Conservation (phyloP, 129 eudicot species). For the Artemisia annua region DNA sequence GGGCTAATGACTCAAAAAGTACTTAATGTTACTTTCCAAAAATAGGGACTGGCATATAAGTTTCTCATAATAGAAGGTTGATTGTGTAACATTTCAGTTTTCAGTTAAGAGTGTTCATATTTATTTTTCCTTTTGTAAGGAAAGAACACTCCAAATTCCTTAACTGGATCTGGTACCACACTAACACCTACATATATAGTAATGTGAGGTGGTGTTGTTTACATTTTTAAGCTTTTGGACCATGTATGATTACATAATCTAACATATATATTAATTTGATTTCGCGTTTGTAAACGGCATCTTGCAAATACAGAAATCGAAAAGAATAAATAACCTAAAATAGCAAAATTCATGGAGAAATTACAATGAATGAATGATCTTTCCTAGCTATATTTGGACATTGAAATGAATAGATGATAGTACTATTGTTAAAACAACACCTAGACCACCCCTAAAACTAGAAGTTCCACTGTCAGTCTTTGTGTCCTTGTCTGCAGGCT, state of each 20-base stretch:
- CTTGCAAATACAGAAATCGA: neutral
- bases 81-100: conserved; percentile 12
- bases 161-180: conserved; percentile 9
- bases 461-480: neutral
- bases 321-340: conserved; percentile 15
- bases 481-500: conserved; percentile 17
- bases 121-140: neutral
- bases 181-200: conserved; percentile 17
- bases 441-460: conserved; percentile 3
- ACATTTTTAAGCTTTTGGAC: neutral
- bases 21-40: neutral
- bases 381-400: conserved; percentile 10
- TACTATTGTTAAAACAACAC: conserved; percentile 18
- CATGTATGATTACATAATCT: conserved; percentile 1
- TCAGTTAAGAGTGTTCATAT: neutral
- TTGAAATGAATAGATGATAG: conserved; percentile 13
- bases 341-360: conserved; percentile 1
- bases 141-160: conserved; percentile 1
- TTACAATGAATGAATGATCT: neutral
- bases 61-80: conserved; percentile 12
- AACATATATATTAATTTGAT: neutral
- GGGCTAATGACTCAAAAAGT: neutral
- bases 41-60: conserved; percentile 5
- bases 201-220: conserved; percentile 7
- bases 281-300: neutral